phyloP scores from a whole-genome alignment of 108 stramenopile genomes.

The Mayamaea pseudoterrestris region DNA sequence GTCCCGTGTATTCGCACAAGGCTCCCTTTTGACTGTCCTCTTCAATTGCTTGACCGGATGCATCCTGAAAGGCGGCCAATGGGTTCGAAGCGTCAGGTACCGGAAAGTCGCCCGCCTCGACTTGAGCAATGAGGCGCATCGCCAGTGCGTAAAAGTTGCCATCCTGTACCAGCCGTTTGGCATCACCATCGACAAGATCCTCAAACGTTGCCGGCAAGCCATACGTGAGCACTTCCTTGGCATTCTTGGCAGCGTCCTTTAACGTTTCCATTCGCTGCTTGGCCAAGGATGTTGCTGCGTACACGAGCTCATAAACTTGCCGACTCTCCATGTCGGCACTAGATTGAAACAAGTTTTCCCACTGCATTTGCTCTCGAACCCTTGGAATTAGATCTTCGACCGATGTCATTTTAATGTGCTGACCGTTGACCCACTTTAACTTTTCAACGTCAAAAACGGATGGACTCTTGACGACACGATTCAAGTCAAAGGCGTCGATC shows the following conservation, averaged over 20 bases:
- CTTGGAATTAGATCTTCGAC: conserved; percentile 48
- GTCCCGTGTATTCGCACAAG: conserved; percentile 28
- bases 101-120: conserved; percentile 42
- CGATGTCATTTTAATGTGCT: conserved; percentile 72
- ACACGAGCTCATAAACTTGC: conserved; percentile 36
- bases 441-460: conserved; percentile 96
- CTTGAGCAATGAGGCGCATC: conserved; percentile 32
- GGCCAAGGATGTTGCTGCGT: conserved; percentile 65
- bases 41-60: conserved; percentile 52
- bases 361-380: conserved; percentile 61
- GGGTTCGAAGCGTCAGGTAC: conserved; percentile 38
- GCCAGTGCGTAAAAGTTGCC: conserved; percentile 74
- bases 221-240: conserved; percentile 72
- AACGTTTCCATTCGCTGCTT: conserved; percentile 89
- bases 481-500: conserved; percentile 86
- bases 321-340: conserved; percentile 12
- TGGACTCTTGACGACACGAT: conserved; percentile 88
- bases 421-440: conserved; percentile 91
- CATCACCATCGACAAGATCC: conserved; percentile 51
- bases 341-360: conserved; percentile 39
- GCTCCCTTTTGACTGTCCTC: conserved; percentile 44
- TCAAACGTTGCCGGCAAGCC: conserved; percentile 51
- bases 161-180: conserved; percentile 56
- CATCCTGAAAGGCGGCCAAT: conserved; percentile 64
- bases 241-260: conserved; percentile 74